Conservation (phyloP, 2,329 filamentous ascomycete genomes). For the Aspergillus fumigatiaffinis region DNA sequence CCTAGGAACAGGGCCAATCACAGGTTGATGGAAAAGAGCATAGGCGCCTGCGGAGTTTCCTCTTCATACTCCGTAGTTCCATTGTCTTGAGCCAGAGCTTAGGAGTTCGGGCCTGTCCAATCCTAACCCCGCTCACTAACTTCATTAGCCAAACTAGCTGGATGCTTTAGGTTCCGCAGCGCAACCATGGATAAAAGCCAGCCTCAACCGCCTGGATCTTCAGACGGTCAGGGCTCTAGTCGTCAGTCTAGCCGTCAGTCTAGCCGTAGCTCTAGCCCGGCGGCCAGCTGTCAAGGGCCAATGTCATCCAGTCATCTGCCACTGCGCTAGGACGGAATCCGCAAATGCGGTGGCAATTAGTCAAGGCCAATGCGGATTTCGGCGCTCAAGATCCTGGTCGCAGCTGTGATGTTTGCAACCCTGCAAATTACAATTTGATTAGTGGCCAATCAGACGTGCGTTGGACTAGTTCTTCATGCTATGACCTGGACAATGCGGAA, state of each 20-base stretch:
- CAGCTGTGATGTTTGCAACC: too few relatives aligned
- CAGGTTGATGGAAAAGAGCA: not conserved
- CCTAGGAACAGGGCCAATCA: not conserved
- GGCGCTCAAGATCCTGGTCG: not conserved
- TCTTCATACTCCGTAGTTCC: too few relatives aligned
- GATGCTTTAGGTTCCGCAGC: not conserved
- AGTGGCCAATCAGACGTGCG: not conserved
- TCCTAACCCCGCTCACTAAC: not conserved
- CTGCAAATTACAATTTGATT: not conserved
- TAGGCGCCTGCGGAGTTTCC: not conserved
- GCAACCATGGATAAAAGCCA: not conserved
- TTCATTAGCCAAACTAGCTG: not conserved
- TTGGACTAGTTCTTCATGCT: not conserved
- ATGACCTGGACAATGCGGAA: not conserved
- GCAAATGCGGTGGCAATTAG: constrained; percentile 1
- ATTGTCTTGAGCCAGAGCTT: too few relatives aligned
- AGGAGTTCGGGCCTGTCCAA: not conserved
- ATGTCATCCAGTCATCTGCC: not conserved
- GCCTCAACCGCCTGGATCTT: not conserved
- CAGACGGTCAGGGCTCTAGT: not conserved
- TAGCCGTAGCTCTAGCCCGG: not conserved
- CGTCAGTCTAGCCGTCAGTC: too few relatives aligned
- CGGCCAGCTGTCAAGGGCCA: not conserved
- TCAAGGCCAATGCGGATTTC: constrained; percentile 1
- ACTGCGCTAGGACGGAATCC: constrained; percentile 6